Evolutionary conservation across 768 basidiomycete species (phyloP), one percentile per base, ranked within the genome.

Genomic region (Neoboletus magnificus): DNA sequence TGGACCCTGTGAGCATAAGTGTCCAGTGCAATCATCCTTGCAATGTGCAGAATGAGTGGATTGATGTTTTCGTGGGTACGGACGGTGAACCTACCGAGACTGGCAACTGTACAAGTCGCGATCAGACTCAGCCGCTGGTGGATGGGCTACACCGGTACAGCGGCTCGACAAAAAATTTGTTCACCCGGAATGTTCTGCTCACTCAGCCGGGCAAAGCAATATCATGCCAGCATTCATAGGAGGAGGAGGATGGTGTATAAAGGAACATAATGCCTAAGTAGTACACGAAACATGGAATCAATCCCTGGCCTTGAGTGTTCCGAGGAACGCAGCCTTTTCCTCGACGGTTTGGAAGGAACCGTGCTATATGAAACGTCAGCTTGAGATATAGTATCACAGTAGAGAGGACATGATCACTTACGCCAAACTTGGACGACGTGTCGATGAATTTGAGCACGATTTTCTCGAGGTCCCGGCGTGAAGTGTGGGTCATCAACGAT

Each of bases 401-500:
- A 23, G 15, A 33, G 30, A 44, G 23, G 10, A 53, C 45, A 42
- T 22, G 30, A 16, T 29, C 18, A 82, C 87, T 63, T 84, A 91
- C 90, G 65, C 95, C 93, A 77, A 93, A 94, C 77, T 97, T 97
- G 75, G 92, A 95, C 41, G 93, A 91, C 33, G 96, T 98, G 71
- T 96, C 94, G 83, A 98, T 96, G 80, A 95, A 98, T 78, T 96
- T 98, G 83, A 97, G 89, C 58, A 88, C 83, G 59, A 97, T 90
- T 81, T 98, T 95, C 84, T 99, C 97, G 71, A 98, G 84, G 76
- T 98, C 93, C 76, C 87, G 84, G 71, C 94, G 90, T 60, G 89
- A 91, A 41, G 96, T 96, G 82, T 95, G 95, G 54, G 91, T 86
- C 89, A 94, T 91, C 72, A 98, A 85, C 23, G 93, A 93, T 73